Conservation (phyloP, 306 rosid genomes). For the cucumber (Cucumis sativus) region Cucumber_9930_V3 NC_026657.2:39129001-39129500, state of each 20-base stretch:
- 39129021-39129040: conserved; percentile 68
- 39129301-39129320: conserved; percentile 68
- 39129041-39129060: conserved; percentile 48
- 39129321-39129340: conserved; percentile 75
- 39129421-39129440: conserved; percentile 80
- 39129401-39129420: conserved; percentile 55
- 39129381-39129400: conserved; percentile 80
- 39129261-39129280: conserved; percentile 31
- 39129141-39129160: background rate
- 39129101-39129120: conserved; percentile 85
- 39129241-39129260: conserved; percentile 58
- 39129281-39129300: conserved; percentile 30
- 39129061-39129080: conserved; percentile 28
- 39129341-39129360: conserved; percentile 89
- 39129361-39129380: conserved; percentile 66
- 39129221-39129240: conserved; percentile 89
- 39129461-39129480: conserved; percentile 29
- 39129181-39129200: background rate
- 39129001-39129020: conserved; percentile 41
- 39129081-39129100: conserved; percentile 57
- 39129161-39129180: background rate
- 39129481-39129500: background rate
- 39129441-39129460: conserved; percentile 93
- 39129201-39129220: conserved; percentile 32
- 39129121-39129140: background rate